Percentiles rank a stretch among this genome's conserved stretches.
phyloP scores from a whole-genome alignment of 495 filamentous ascomycete genomes.

The Pyronema domesticum region DNA sequence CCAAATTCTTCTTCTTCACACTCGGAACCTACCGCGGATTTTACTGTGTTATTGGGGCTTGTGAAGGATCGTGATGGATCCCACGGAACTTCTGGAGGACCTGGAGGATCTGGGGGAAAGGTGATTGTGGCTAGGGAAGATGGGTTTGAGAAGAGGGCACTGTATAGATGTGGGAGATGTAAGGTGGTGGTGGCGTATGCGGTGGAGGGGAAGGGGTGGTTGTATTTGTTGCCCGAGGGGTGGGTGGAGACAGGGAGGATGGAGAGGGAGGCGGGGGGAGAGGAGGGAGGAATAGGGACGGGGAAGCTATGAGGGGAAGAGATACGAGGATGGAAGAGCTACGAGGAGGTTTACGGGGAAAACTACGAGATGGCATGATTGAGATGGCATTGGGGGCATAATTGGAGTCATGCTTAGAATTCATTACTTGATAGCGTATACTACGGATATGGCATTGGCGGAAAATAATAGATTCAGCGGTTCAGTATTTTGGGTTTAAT shows the following conservation, averaged over 20 bases:
- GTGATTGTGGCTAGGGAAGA: constrained; percentile 41
- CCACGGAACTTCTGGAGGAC: constrained; percentile 22
- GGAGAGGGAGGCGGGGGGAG: constrained; percentile 15
- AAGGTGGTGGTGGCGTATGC: constrained; percentile 46
- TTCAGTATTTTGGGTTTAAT: no score
- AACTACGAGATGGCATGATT: no score
- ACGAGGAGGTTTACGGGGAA: no score
- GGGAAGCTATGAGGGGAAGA: no score
- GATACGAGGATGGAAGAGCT: no score
- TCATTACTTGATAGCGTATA: no score
- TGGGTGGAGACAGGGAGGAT: constrained; percentile 35
- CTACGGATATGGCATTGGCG: no score
- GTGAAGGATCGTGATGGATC: constrained; percentile 12
- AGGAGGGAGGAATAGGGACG: background rate
- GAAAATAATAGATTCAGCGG: no score
- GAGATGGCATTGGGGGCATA: no score
- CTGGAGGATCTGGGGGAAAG: constrained; percentile 33
- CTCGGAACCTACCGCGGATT: background rate
- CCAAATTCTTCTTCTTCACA: constrained; percentile 9
- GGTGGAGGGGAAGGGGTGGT: constrained; percentile 30
- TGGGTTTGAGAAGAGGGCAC: constrained; percentile 53
- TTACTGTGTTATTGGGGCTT: background rate
- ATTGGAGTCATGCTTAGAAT: no score
- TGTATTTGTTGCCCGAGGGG: constrained; percentile 44
- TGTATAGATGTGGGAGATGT: constrained; percentile 47